Evolutionary conservation across 176 grass and related monocot genomes (phyloP).

Genomic region (Juncus inflexus): DNA sequence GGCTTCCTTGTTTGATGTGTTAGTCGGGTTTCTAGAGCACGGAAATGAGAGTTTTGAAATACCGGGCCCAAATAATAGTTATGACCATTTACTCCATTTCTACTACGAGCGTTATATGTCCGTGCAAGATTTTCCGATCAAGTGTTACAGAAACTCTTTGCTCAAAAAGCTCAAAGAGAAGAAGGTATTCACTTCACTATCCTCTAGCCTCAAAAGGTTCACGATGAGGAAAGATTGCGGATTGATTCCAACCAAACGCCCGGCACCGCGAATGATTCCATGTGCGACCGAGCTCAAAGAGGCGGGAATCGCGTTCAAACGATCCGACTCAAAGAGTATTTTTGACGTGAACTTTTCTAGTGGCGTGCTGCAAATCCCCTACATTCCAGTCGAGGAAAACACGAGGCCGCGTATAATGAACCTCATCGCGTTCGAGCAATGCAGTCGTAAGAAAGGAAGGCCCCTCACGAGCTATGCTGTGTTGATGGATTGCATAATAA

Average conservation of each 20-base stretch:
- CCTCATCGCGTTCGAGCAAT: conserved; percentile 22
- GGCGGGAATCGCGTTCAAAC: conserved; percentile 28
- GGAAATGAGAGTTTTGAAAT: neutral
- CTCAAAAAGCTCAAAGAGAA: neutral
- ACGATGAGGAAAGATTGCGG: neutral
- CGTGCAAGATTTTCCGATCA: neutral
- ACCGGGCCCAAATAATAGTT: neutral
- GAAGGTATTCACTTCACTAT: conserved; percentile 2
- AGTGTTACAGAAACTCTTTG: neutral
- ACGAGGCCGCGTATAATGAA: conserved; percentile 24
- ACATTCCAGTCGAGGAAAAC: conserved; percentile 3
- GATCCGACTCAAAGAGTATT: neutral
- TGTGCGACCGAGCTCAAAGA: conserved; percentile 30
- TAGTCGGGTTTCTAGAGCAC: conserved; percentile 9
- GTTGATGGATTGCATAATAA: conserved; percentile 30
- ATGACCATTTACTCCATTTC: conserved; percentile 23
- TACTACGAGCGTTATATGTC: conserved; percentile 23
- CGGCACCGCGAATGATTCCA: conserved; percentile 18
- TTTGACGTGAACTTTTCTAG: conserved; percentile 10
- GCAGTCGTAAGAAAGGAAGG: conserved; percentile 12
- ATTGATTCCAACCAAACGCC: neutral
- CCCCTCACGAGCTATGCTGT: conserved; percentile 28
- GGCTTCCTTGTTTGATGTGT: neutral
- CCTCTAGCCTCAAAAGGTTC: conserved; percentile 10
- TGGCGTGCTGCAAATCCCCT: conserved; percentile 19